phyloP scores from a whole-genome alignment of 2,329 filamentous ascomycete genomes.

The Fusarium cyanostomum region DNA sequence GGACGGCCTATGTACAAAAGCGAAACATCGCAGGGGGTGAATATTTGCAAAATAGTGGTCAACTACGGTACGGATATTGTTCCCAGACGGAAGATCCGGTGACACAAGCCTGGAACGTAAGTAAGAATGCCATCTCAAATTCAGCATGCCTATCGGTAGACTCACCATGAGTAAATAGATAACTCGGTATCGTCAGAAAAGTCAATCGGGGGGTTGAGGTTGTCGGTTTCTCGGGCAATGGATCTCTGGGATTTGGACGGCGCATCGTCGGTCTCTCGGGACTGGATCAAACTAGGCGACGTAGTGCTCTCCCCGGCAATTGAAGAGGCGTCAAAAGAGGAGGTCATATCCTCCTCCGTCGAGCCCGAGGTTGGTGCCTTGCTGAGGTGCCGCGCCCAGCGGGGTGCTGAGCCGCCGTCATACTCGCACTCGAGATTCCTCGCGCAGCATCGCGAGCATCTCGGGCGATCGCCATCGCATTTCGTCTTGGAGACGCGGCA shows the following conservation, averaged over 20 bases:
- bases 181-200: slow-evolving; percentile 42
- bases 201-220: slow-evolving; percentile 33
- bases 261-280: slow-evolving; percentile 35
- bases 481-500: slow-evolving; percentile 55
- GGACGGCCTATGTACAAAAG: slow-evolving; percentile 53
- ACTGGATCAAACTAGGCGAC: slow-evolving; percentile 40
- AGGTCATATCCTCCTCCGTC: slow-evolving; percentile 35
- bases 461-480: slow-evolving; percentile 53
- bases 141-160: not conserved
- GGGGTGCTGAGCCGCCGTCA: slow-evolving; percentile 50
- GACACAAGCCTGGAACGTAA: slow-evolving; percentile 46
- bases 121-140: slow-evolving; percentile 4
- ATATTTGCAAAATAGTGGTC: slow-evolving; percentile 53
- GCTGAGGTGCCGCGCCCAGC: slow-evolving; percentile 50
- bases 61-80: slow-evolving; percentile 49
- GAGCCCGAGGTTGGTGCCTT: slow-evolving; percentile 38
- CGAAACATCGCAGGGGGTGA: slow-evolving; percentile 53
- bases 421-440: slow-evolving; percentile 52
- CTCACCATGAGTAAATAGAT: slow-evolving; percentile 42
- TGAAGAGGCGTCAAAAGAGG: slow-evolving; percentile 33
- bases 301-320: slow-evolving; percentile 28
- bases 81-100: slow-evolving; percentile 45
- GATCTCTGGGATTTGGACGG: slow-evolving; percentile 31
- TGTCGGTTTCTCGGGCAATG: slow-evolving; percentile 34
- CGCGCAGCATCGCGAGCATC: slow-evolving; percentile 49